Percentiles rank a stretch among this genome's conserved stretches.
These are phyloP conservation scores for Bacidia gigantensis DNA, from an alignment of 495 filamentous ascomycete genomes.

Conservation along the genomic window DNA sequence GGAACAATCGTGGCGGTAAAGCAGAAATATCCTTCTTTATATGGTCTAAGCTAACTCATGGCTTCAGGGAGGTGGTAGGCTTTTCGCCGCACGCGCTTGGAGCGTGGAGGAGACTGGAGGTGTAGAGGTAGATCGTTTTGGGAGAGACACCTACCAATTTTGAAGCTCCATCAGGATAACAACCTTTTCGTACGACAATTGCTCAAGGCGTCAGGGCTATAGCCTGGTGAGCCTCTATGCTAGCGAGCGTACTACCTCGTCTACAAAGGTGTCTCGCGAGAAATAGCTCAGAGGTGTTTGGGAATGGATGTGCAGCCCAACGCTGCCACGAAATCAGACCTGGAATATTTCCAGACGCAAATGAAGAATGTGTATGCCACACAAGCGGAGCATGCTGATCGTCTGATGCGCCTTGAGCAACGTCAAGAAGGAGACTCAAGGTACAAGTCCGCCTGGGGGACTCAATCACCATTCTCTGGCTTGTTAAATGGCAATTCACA, in stretches of 20 bases:
- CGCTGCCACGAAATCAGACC: conserved; percentile 58
- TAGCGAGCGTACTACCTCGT: background rate
- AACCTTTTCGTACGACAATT: too few relatives aligned
- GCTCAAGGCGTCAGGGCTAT: too few relatives aligned
- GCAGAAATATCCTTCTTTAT: background rate
- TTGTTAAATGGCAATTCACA: conserved; percentile 53
- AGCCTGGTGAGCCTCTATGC: background rate
- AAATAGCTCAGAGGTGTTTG: conserved; percentile 1
- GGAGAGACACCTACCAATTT: background rate
- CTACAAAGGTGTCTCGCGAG: background rate
- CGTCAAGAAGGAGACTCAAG: conserved; percentile 70
- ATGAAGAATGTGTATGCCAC: conserved; percentile 67
- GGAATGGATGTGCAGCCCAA: conserved; percentile 52
- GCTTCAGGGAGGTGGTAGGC: background rate
- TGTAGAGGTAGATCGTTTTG: background rate
- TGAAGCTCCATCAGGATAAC: background rate
- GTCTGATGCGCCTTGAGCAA: conserved; percentile 65
- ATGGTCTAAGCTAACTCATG: background rate
- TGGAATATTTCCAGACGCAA: conserved; percentile 78
- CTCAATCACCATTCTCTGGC: conserved; percentile 64
- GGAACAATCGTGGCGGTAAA: background rate
- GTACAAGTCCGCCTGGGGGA: conserved; percentile 75
- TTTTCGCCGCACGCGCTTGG: background rate
- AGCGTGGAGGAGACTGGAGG: background rate
- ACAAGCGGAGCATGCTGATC: conserved; percentile 69